A percentile compares a stretch with the other conserved stretches of the same genome.
phyloP scores from a whole-genome alignment of 495 filamentous ascomycete species.

The Annulohypoxylon moriforme region DNA sequence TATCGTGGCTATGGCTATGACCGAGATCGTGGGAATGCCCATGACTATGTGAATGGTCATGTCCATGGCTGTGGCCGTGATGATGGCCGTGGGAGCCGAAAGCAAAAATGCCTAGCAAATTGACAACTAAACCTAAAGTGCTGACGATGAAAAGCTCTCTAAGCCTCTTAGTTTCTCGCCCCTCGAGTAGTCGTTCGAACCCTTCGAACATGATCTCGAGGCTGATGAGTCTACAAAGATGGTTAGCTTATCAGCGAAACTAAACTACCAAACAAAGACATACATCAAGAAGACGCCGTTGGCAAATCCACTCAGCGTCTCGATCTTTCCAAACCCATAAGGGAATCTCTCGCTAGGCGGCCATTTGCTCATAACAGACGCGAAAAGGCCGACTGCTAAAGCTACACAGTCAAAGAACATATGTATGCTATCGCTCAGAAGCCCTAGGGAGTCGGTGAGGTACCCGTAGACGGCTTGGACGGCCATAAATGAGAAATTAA shows the following conservation, averaged over 20 bases:
- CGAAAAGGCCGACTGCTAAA: constrained; percentile 88
- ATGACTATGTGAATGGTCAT: constrained; percentile 54
- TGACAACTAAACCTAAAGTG: constrained; percentile 84
- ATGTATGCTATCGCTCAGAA: constrained; percentile 97
- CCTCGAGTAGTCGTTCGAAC: constrained; percentile 83
- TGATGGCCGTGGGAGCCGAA: constrained; percentile 83
- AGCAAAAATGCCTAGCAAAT: constrained; percentile 89
- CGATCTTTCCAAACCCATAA: constrained; percentile 96
- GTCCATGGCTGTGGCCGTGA: constrained; percentile 52
- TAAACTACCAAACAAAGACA: constrained; percentile 34
- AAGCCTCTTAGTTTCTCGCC: constrained; percentile 82
- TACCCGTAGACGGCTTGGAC: constrained; percentile 95
- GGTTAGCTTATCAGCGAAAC: constrained; percentile 5
- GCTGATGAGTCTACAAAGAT: constrained; percentile 79
- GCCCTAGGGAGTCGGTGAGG: constrained; percentile 87
- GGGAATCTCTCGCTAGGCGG: constrained; percentile 87
- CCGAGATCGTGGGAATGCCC: constrained; percentile 50
- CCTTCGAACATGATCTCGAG: constrained; percentile 97
- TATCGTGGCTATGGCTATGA: constrained; percentile 51
- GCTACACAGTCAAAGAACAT: constrained; percentile 99
- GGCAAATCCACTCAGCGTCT: constrained; percentile 94
- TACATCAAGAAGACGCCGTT: constrained; percentile 97
- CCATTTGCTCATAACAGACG: constrained; percentile 98
- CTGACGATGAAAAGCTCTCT: constrained; percentile 90
- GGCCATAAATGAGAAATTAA: constrained; percentile 96